phyloP scores from a whole-genome alignment of 2,329 filamentous ascomycete species.

The Ceratocystis ficicola region DNA sequence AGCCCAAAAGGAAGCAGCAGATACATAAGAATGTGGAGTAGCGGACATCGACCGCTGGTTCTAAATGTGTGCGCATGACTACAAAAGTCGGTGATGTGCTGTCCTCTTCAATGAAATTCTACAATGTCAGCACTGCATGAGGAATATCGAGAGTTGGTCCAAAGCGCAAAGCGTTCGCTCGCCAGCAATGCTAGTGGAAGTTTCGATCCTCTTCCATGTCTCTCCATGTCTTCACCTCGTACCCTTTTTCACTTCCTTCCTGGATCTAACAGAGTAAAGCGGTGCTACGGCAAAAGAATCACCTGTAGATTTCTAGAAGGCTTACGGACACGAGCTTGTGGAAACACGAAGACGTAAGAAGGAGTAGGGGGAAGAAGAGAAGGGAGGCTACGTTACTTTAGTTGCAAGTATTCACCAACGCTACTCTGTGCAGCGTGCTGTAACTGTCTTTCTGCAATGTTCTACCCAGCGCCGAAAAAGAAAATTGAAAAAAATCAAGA shows the following conservation, averaged over 20 bases:
- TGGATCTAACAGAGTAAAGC: neutral
- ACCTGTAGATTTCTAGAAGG: neutral
- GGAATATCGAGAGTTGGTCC: neutral
- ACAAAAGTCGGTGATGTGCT: constrained; percentile 6
- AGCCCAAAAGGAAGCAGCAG: neutral
- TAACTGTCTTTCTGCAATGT: too few relatives aligned
- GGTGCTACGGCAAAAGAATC: neutral
- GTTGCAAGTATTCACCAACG: neutral
- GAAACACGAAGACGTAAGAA: neutral
- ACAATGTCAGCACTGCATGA: neutral
- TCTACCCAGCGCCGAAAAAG: too few relatives aligned
- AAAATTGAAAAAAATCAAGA: too few relatives aligned
- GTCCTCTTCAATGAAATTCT: neutral
- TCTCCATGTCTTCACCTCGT: neutral
- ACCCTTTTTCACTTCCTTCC: neutral
- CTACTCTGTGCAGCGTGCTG: neutral
- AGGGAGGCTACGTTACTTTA: constrained; percentile 8
- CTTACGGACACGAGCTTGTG: neutral
- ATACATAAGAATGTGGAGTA: neutral
- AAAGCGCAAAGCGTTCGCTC: neutral
- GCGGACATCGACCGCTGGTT: neutral
- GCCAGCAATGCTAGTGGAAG: neutral
- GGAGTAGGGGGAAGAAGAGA: neutral
- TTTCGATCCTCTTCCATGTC: neutral
- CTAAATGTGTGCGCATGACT: neutral